A percentile compares a stretch with the other conserved stretches of the same genome.
phyloP scores from a whole-genome alignment of 768 basidiomycete genomes.

The Pulveroboletus ravenelii region DNA sequence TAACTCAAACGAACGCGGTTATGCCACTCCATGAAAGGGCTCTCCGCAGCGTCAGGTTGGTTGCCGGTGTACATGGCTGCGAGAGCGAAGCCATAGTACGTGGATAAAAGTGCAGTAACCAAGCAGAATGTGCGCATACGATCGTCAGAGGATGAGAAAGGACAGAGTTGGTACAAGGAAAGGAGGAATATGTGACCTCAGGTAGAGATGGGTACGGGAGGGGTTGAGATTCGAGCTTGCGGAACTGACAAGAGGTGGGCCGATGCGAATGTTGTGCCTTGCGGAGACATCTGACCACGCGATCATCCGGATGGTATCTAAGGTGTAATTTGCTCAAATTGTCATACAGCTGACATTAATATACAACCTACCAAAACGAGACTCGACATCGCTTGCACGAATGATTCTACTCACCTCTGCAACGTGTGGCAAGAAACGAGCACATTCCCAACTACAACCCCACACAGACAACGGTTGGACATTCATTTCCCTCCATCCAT shows the following conservation, averaged over 20 bases:
- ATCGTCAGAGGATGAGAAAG: not conserved
- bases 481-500: not conserved
- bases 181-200: not conserved
- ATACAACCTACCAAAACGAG: slow-evolving; percentile 3
- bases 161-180: slow-evolving; percentile 1
- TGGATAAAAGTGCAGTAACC: slow-evolving; percentile 7
- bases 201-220: no score
- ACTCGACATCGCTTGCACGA: slow-evolving; percentile 8
- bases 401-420: not conserved
- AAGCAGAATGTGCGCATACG: slow-evolving; percentile 9
- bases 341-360: not conserved
- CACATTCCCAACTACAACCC: not conserved
- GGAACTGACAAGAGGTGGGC: not conserved
- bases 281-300: no score
- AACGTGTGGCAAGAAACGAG: not conserved
- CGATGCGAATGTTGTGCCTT: not conserved
- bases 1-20: slow-evolving; percentile 44
- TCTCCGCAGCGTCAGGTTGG: slow-evolving; percentile 1
- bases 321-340: not conserved
- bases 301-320: not conserved
- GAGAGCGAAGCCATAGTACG: slow-evolving; percentile 11
- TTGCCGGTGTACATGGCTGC: slow-evolving; percentile 5
- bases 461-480: not conserved
- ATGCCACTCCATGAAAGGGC: slow-evolving; percentile 41
- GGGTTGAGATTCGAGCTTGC: not conserved